Evolutionary conservation across 257 asterid genomes (phyloP).

Genomic region (Nicotiana noctiflora): DNA sequence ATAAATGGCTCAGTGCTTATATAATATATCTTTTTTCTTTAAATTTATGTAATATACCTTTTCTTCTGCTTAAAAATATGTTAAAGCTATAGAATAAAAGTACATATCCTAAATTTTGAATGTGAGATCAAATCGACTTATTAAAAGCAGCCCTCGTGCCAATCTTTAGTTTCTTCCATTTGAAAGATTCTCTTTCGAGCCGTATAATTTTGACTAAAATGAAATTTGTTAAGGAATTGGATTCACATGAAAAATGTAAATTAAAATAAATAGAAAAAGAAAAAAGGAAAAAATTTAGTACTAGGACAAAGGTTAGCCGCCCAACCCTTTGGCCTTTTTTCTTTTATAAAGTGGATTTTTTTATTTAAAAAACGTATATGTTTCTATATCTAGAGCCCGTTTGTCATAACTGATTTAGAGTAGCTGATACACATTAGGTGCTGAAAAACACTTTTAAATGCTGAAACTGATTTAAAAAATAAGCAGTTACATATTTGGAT

Average conservation of each 20-base stretch:
- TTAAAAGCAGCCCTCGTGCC: not conserved
- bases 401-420: too few species aligned
- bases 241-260: not conserved
- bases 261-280: too few species aligned
- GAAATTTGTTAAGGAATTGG: not conserved
- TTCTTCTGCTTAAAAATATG: not conserved
- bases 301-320: too few species aligned
- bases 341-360: too few species aligned
- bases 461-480: too few species aligned
- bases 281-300: too few species aligned
- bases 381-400: not conserved
- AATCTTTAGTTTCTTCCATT: not conserved
- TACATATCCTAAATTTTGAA: not conserved
- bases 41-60: not conserved
- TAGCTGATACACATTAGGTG: too few species aligned
- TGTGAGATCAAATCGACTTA: not conserved
- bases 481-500: too few species aligned
- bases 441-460: too few species aligned
- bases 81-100: not conserved
- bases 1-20: not conserved
- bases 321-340: too few species aligned
- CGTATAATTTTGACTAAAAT: slow-evolving; percentile 2
- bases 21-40: not conserved
- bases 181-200: not conserved
- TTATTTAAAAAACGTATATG: not conserved